Conservation (phyloP, 164 flowering plant species). For the Stephania japonica region DNA sequence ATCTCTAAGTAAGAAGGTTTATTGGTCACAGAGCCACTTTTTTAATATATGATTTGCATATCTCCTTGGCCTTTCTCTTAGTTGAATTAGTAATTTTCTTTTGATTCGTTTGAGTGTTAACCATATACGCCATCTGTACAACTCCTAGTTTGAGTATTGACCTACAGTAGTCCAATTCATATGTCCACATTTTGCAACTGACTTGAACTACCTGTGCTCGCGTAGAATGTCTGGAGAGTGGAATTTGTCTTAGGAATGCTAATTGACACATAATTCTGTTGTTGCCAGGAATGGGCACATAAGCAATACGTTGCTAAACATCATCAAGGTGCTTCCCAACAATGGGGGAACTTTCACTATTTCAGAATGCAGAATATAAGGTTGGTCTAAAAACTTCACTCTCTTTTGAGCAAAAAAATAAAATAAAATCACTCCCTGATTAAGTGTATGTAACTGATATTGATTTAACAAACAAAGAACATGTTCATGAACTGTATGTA, state of each 20-base stretch:
- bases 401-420: too few species aligned
- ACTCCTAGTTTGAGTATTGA: neutral
- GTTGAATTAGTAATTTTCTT: neutral
- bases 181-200: neutral
- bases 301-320: conserved; percentile 90
- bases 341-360: conserved; percentile 97
- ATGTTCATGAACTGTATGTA: neutral
- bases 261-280: neutral
- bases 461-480: neutral
- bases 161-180: neutral
- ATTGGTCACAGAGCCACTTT: neutral
- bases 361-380: conserved; percentile 95
- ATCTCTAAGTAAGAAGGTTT: neutral
- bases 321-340: conserved; percentile 97
- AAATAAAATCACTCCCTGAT: neutral
- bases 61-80: neutral
- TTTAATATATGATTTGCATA: neutral
- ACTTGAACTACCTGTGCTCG: neutral
- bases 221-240: neutral
- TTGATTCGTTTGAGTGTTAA: neutral
- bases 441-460: neutral
- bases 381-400: conserved; percentile 32
- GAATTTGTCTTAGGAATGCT: neutral
- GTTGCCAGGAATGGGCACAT: conserved; percentile 91
- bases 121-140: too few species aligned